Evolutionary conservation across 306 rosid species (phyloP).

Genomic region (Betula pendula): DNA sequence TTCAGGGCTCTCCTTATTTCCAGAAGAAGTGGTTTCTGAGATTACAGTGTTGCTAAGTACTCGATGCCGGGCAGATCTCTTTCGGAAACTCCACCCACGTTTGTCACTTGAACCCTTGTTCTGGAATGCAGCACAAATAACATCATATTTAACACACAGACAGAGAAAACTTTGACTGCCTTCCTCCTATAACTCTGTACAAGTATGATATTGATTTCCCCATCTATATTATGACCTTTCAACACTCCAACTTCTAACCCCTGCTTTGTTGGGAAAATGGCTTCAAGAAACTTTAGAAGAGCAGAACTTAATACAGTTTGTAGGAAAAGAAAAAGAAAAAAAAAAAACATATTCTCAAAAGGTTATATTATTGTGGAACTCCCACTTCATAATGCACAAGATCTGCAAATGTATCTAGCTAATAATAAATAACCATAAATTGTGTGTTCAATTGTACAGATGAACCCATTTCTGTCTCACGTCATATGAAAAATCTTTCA

Average conservation of each 20-base stretch:
- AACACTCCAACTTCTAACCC: background rate
- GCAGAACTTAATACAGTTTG: background rate
- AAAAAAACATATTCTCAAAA: background rate
- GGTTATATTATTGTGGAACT: background rate
- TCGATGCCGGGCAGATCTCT: constrained; percentile 79
- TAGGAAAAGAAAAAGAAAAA: background rate
- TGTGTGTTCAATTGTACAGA: background rate
- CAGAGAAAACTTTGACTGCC: background rate
- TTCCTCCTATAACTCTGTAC: constrained; percentile 1
- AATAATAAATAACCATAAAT: background rate
- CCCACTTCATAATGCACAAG: background rate
- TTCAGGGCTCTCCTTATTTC: constrained; percentile 66
- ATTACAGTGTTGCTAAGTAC: constrained; percentile 87
- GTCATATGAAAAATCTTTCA: background rate
- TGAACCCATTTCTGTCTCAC: background rate
- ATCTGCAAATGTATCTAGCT: background rate
- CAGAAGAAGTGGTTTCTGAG: constrained; percentile 53
- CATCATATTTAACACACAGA: constrained; percentile 10
- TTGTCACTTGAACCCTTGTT: constrained; percentile 70
- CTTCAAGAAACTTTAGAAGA: background rate
- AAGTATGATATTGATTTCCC: background rate
- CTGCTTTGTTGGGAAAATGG: background rate
- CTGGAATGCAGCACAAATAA: constrained; percentile 34
- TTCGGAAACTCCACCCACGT: constrained; percentile 94
- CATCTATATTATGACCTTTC: background rate